Percentiles rank a stretch among this genome's conserved stretches.
phyloP scores from a whole-genome alignment of 768 basidiomycete species.

The Collybia nuda region DNA sequence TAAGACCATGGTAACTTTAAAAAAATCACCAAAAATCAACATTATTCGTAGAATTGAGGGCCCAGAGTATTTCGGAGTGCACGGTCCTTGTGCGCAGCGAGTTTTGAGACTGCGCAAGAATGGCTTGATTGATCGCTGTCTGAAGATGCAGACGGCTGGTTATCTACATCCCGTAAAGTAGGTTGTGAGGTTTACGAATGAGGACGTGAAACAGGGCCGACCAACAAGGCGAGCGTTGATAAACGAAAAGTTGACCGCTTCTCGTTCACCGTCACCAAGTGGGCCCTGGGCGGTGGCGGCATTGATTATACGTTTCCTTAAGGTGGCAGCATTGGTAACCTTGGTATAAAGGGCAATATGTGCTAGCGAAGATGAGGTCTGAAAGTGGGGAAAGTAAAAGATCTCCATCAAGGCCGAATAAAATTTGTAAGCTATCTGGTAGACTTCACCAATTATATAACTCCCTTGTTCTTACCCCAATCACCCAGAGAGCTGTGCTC shows the following conservation, averaged over 20 bases:
- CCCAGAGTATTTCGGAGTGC: conserved; percentile 90
- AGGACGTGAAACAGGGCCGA: conserved; percentile 10
- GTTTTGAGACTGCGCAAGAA: conserved; percentile 63
- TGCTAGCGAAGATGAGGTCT: conserved; percentile 36
- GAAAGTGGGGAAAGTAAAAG: conserved; percentile 55
- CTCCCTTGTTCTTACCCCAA: neutral
- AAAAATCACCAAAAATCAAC: conserved; percentile 6
- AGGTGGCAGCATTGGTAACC: conserved; percentile 59
- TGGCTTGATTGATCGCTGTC: conserved; percentile 80
- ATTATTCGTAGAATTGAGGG: conserved; percentile 85
- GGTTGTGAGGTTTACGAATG: conserved; percentile 1
- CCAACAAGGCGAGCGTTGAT: conserved; percentile 82
- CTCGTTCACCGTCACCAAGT: conserved; percentile 67
- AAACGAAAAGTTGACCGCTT: conserved; percentile 88
- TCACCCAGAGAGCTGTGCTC: conserved; percentile 12
- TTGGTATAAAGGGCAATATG: conserved; percentile 67
- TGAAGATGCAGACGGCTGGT: conserved; percentile 79
- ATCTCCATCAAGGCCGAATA: conserved; percentile 49
- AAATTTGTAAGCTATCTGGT: conserved; percentile 6
- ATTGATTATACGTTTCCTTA: conserved; percentile 67
- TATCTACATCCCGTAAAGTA: conserved; percentile 50
- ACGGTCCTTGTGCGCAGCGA: conserved; percentile 79
- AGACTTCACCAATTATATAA: too few species aligned
- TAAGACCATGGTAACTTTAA: neutral
- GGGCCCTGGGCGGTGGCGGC: conserved; percentile 62